Evolutionary conservation across 352 stramenopile species (phyloP), one percentile per base, ranked within the genome.

Genomic region (Pythium rishiriense): DNA sequence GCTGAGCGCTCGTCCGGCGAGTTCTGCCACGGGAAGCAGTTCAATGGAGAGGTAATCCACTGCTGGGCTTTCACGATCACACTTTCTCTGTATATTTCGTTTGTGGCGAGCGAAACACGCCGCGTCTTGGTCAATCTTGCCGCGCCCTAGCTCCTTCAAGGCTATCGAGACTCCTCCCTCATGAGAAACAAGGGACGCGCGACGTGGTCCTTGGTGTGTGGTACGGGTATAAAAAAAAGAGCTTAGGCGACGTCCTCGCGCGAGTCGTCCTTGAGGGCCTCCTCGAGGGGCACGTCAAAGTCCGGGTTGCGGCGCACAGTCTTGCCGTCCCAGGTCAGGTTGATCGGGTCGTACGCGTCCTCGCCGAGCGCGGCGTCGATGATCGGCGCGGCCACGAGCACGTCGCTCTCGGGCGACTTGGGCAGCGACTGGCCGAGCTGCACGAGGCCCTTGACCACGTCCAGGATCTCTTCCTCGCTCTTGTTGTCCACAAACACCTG

Each of bases 341-440:
- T 95, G 46, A 95, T 78, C 49, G 84, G 78, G 26, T 90, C 78
- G 73, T 92, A 95, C 28, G 81, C 81, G 29, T 77, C 67, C 62
- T 95, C 87, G 25, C 85, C 83, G 49, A 79, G 78, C 25, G 53
- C 74, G 0, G 80, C 83, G 42, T 90, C 80, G 52, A 95, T 80
- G 62, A 95, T 93, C 41, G 87, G 83, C 43, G 79, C 75, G 12
- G 85, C 74, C 53, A 95, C 51, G 29, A 88, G 31, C 25, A 94
- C 57, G 69, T 95, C 87, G 71, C 87, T 95, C 72, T 95, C 87
- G n/a, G 87, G 75, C 25, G 87, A 95, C 75, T 91, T 92, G 43
- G 87, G 84, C 59, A 93, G 59, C 70, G 79, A 69, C 35, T 87
- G 70, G 37, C 87, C 87, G 58, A 88, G 75, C 62, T 85, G 75